Base-by-base conservation (phyloP, 371 early-diverging fungal species). In the Syncephalastrum racemosum region DNA sequence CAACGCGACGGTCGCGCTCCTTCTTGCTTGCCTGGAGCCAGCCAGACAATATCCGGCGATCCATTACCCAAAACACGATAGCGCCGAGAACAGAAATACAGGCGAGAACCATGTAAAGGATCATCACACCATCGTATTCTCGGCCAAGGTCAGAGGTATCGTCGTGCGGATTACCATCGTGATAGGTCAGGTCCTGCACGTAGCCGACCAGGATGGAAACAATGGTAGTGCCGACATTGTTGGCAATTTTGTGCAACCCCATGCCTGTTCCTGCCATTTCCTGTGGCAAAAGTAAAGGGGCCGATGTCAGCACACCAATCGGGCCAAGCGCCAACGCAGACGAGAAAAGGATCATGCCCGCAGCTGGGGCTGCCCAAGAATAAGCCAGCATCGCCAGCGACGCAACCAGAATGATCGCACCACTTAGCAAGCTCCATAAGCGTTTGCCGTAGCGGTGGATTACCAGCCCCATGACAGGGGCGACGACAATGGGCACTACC, bases 371-470 rank as follows among this genome's bases (percentile, higher is more conserved):
- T 0, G 61, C 66, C 62, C 53, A 62, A 1, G 78, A 75, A 56
- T 66, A 69, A 4, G 67, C 67, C 22, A 82, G 43, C 24, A 79
- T 48, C 8, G 66, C 51, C 53, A 78, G 60, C 4, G 78, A 58
- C 10, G 59, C 45, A n/a, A 76, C 52, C 18, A 79, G 52, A 23
- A 77, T 42, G 15, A 76, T 18, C 1, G 77, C 56, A 3, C 71
- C 72, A 31, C 66, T 40, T n/a, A 81, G 46, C 3, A 77, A 60
- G 41, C 60, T 64, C 25, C 65, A 67, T 6, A 79, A 46, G 8
- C 82, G 71, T n/a, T 70, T 59, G 13, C 86, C 86, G 53, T 68
- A 74, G 20, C 68, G 67, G 62, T 85, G 82, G 15, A 82, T 66
- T 15, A 81, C 24, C n/a, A 77, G 43, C 14, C 86, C 86, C 60